Conservation (phyloP, 345 rosid species). For the Populus pruinosa region DNA sequence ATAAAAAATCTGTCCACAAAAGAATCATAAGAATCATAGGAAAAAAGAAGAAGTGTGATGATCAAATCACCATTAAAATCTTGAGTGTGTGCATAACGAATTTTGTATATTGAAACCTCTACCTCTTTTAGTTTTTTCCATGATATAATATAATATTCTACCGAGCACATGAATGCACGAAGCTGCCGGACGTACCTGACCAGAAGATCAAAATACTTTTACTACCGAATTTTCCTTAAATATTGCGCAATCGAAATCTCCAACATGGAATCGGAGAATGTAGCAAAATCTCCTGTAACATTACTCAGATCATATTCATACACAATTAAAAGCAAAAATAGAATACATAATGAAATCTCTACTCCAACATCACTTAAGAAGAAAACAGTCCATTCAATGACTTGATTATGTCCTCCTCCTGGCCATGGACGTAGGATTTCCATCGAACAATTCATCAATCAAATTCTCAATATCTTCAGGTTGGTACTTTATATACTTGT, state of each 20-base stretch:
- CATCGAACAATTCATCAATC: constrained; percentile 83
- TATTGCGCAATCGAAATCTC: background rate
- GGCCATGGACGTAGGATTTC: constrained; percentile 40
- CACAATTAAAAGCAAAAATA: background rate
- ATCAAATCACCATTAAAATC: too few relatives aligned
- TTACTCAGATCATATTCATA: background rate
- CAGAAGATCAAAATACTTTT: too few relatives aligned
- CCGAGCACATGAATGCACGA: too few relatives aligned
- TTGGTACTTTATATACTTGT: constrained; percentile 85
- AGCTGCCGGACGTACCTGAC: too few relatives aligned
- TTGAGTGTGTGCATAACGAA: too few relatives aligned
- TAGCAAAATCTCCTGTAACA: background rate
- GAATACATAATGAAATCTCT: background rate
- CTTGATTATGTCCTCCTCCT: constrained; percentile 45
- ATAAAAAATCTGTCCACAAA: too few relatives aligned
- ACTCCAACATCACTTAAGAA: background rate
- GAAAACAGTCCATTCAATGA: background rate
- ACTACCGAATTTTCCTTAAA: too few relatives aligned
- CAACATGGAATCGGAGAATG: background rate
- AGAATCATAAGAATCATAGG: too few relatives aligned
- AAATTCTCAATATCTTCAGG: constrained; percentile 78
- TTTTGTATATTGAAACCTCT: too few relatives aligned
- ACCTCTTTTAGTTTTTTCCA: too few relatives aligned
- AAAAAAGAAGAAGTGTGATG: too few relatives aligned
- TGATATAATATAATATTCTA: too few relatives aligned